Base-by-base conservation (phyloP, 2,329 filamentous ascomycete species). In the Paraphoma sp. region DNA sequence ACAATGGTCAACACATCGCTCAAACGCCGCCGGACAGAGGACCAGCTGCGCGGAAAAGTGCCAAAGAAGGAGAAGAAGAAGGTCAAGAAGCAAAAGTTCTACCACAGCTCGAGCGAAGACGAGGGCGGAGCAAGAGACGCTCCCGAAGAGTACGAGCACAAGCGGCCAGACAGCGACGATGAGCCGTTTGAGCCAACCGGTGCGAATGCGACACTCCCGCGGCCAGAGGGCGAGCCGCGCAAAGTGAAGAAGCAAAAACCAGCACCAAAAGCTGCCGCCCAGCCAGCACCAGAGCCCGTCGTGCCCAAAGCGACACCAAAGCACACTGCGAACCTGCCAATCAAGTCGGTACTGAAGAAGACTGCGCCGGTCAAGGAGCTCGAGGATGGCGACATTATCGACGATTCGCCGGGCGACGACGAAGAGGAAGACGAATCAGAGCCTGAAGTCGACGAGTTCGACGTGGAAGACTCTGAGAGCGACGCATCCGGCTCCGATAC, bases 61-160 rank as follows among this genome's bases (percentile, higher is more conserved):
- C 79, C 81, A 28, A 82, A 82, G 70, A 78, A 78, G 64, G 80
- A 82, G 31, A 80, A 81, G 60, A 86, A 85, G 74, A 86, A 86
- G 67, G 82, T 86, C 72, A 87, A 85, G 74, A 87, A 87, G 73
- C 86, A 89, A 72, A 78, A 78, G 63, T 77, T 81, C 55, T 89
- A 90, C 77, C 83, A 89, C 82, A 88, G 85, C 71, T 88, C 85
- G 31, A 84, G 84, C 56, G 85, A 87, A 44, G 84, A 86, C 53
- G 67, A 71, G 53, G 67, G 64, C 48, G 65, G 62, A 60, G 67
- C 72, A 29, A 60, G 64, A 46, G 72, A 74, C 61, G 69, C 69
- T 40, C 71, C 71, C 14, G 67, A 57, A 73, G 63, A 81, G 58
- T 84, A 85, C 69, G 69, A 80, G 64, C 79, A 81, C 84, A 53